Evolutionary conservation across 1,284 basidiomycete species (phyloP), one percentile per base, ranked within the genome.

Genomic region (Apiotrichum sp.): DNA sequence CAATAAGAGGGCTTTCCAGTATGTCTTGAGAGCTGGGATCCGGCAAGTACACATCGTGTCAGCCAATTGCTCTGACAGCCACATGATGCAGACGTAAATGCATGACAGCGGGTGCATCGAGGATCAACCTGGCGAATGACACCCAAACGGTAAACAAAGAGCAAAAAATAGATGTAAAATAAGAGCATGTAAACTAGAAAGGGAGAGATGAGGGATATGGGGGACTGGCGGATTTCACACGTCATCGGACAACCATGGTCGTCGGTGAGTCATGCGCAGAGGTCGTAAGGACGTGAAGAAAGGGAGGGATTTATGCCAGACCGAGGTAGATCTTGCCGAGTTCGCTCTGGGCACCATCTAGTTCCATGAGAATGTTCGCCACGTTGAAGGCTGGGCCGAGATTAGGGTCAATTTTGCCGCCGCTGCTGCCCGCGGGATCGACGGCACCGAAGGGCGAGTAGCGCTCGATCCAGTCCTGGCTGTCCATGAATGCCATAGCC

Each of bases 391-490:
- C 10, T 32, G 10, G 11, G 11, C 31, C 22, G 8, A 4, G 29
- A 11, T 13, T 10, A 13, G 4, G 31, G 31, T 14, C 6, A n/a
- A 35, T 47, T 32, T 47, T 47, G 45, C 33, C 7, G 14, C 16
- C n/a, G 11, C 45, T n/a, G 4, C 11, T 35, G 45, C 6, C 45
- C 45, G 33, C 6, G 9, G 33, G 45, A n/a, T 38, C 13, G 33
- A n/a, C 7, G 45, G 33, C 45, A 10, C 10, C 87, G 70, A 89
- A 92, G 42, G 83, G 82, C 67, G 83, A 83, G 74, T 85, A 87
- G 34, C 77, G 77, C 45, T 78, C 67, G 47, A 91, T 77, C 69
- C 78, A 86, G 44, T 69, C 51, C 14, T 82, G 80, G 33, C 60
- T 57, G 60, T 88, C 80, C 75, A 86, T 78, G 72, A 80, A 92